phyloP scores from a whole-genome alignment of 306 rosid species.

The Begonia masoniana region DNA sequence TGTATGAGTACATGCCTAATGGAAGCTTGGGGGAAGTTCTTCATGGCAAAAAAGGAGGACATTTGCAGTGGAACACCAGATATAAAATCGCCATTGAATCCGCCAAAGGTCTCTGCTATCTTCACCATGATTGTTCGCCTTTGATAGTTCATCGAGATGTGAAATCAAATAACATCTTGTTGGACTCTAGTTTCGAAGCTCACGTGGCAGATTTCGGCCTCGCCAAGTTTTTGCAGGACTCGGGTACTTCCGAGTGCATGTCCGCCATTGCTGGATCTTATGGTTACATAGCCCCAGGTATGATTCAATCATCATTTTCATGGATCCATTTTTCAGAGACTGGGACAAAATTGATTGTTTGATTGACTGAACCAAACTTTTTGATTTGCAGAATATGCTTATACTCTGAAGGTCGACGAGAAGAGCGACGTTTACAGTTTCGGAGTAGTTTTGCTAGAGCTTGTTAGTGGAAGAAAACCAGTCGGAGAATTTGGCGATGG shows the following conservation, averaged over 20 bases:
- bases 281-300: conserved; percentile 99
- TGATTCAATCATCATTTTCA: not conserved
- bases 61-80: conserved; percentile 84
- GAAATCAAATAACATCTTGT: conserved; percentile 90
- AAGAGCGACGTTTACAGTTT: conserved; percentile 94
- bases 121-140: conserved; percentile 97
- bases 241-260: conserved; percentile 98
- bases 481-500: conserved; percentile 98
- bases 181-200: conserved; percentile 76
- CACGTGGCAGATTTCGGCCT: conserved; percentile 99
- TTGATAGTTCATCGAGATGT: conserved; percentile 88
- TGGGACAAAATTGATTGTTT: not conserved
- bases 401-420: conserved; percentile 87
- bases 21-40: conserved; percentile 96
- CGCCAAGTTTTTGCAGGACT: conserved; percentile 95
- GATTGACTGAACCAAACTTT: not conserved
- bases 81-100: conserved; percentile 85
- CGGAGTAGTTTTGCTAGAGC: conserved; percentile 82
- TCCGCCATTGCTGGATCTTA: conserved; percentile 98
- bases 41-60: conserved; percentile 98
- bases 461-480: conserved; percentile 74
- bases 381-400: conserved; percentile 65
- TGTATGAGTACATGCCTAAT: conserved; percentile 93
- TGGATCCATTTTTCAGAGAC: too few relatives aligned
- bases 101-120: conserved; percentile 94